A percentile compares a stretch with the other conserved stretches of the same genome.
Conservation (phyloP, 2,329 filamentous ascomycete species). For the Coniochaeta ligniaria region DNA sequence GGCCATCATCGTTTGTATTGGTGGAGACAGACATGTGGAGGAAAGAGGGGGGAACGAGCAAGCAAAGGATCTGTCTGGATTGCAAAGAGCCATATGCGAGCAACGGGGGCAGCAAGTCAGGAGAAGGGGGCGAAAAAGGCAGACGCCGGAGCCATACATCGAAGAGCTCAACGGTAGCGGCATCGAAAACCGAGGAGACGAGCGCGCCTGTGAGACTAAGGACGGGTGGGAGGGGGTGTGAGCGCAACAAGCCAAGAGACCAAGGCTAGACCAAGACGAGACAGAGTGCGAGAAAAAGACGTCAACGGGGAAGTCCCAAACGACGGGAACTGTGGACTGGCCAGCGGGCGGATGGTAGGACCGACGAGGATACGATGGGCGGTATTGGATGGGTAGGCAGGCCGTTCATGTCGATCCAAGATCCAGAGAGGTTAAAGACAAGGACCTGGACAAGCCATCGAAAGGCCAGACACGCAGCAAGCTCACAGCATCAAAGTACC, state of each 20-base stretch:
- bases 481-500: neutral
- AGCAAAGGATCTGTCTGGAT: constrained; percentile 11
- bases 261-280: constrained; percentile 10
- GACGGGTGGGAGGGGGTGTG: constrained; percentile 9
- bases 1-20: constrained; percentile 26
- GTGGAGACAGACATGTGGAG: constrained; percentile 21
- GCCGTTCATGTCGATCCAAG: neutral
- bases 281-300: constrained; percentile 1
- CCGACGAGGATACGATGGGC: neutral
- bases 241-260: constrained; percentile 9
- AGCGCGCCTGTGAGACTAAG: neutral
- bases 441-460: neutral
- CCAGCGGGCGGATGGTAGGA: neutral
- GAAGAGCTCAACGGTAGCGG: constrained; percentile 14
- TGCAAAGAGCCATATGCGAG: constrained; percentile 7
- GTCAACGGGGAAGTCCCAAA: neutral
- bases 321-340: neutral
- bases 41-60: constrained; percentile 11
- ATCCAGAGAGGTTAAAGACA: neutral
- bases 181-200: constrained; percentile 3
- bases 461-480: neutral
- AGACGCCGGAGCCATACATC: constrained; percentile 9
- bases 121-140: constrained; percentile 12
- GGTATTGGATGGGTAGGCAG: neutral
- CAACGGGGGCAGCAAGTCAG: constrained; percentile 6